Conservation (phyloP, 2,329 filamentous ascomycete genomes). For the Trichophyton equinum region DNA sequence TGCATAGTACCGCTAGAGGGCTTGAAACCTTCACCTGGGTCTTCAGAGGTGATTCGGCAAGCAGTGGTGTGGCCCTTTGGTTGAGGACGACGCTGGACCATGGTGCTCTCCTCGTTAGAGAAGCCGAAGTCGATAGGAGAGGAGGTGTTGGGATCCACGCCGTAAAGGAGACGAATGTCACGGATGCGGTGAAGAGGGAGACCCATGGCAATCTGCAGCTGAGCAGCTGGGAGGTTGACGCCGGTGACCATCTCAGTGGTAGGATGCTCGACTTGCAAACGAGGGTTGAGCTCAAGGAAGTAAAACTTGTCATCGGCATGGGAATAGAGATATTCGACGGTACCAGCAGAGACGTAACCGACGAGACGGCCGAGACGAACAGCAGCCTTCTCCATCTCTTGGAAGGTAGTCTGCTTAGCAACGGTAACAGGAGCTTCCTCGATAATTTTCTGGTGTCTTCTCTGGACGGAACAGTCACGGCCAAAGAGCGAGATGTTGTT, state of each 20-base stretch:
- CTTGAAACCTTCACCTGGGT: slow-evolving; percentile 98
- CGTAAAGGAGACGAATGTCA: slow-evolving; percentile 92
- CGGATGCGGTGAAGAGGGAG: slow-evolving; percentile 87
- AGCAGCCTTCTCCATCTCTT: slow-evolving; percentile 90
- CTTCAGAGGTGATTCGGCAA: slow-evolving; percentile 97
- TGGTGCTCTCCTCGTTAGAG: slow-evolving; percentile 66
- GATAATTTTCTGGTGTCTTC: slow-evolving; percentile 98
- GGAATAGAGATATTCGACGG: slow-evolving; percentile 97
- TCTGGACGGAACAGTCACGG: slow-evolving; percentile 95
- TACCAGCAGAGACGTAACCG: slow-evolving; percentile 96
- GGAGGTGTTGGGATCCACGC: slow-evolving; percentile 75
- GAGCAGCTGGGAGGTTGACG: slow-evolving; percentile 90
- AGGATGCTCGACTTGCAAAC: slow-evolving; percentile 98
- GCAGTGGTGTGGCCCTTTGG: slow-evolving; percentile 96
- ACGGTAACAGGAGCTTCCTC: slow-evolving; percentile 98
- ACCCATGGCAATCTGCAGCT: slow-evolving; percentile 98
- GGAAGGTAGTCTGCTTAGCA: slow-evolving; percentile 77
- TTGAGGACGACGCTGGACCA: slow-evolving; percentile 76
- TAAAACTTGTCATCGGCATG: slow-evolving; percentile 98
- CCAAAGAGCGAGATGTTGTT: slow-evolving; percentile 99
- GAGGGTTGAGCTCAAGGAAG: slow-evolving; percentile 95
- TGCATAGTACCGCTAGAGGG: slow-evolving; percentile 98
- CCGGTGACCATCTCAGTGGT: slow-evolving; percentile 99
- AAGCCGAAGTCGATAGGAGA: slow-evolving; percentile 96
- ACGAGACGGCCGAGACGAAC: slow-evolving; percentile 88